Percentiles rank a stretch among this genome's conserved stretches.
Evolutionary conservation across 495 filamentous ascomycete species (phyloP).

Genomic region (Aspergillus hancockii): DNA sequence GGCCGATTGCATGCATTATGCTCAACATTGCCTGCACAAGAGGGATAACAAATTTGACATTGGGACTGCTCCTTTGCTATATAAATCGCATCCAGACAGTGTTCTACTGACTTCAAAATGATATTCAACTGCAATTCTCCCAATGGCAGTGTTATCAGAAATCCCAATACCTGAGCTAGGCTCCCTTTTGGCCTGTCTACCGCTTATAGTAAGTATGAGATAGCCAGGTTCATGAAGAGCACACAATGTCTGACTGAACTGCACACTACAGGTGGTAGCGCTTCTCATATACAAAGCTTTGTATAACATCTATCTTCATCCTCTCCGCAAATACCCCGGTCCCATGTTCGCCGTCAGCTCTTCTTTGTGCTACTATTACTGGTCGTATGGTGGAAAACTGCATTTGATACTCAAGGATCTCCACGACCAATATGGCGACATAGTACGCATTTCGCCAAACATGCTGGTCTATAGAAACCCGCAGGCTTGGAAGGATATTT

Average conservation of each 20-base stretch:
- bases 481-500: constrained; percentile 47
- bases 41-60: too few species aligned
- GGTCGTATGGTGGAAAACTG: constrained; percentile 15
- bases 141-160: not conserved
- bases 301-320: constrained; percentile 54
- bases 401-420: constrained; percentile 13
- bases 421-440: constrained; percentile 29
- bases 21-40: too few species aligned
- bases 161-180: not conserved
- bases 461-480: constrained; percentile 52
- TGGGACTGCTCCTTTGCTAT: too few species aligned
- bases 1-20: too few species aligned
- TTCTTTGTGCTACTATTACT: constrained; percentile 1
- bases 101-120: too few species aligned
- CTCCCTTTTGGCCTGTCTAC: not conserved
- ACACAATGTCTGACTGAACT: not conserved
- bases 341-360: constrained; percentile 29
- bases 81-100: too few species aligned
- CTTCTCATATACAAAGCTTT: constrained; percentile 16
- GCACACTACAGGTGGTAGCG: not conserved
- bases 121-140: too few species aligned
- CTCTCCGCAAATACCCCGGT: constrained; percentile 51
- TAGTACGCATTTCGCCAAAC: constrained; percentile 55
- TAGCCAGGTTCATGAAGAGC: not conserved
- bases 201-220: not conserved